phyloP scores from a whole-genome alignment of 371 early-diverging fungal species.

The Lichtheimia hyalospora region DNA sequence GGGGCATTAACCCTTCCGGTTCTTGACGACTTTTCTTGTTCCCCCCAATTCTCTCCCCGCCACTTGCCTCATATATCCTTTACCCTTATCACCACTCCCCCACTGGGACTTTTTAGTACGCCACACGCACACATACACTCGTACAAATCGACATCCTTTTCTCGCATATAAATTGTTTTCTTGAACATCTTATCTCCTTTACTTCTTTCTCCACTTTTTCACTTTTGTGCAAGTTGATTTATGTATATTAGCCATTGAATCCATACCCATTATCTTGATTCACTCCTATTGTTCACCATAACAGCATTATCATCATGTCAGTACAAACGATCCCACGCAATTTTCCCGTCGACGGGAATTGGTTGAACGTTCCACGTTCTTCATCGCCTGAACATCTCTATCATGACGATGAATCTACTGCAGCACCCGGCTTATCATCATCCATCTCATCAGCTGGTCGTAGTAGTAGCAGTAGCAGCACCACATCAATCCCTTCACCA shows the following conservation, averaged over 20 bases:
- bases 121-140: too few species aligned
- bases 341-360: neutral
- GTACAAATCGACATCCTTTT: too few species aligned
- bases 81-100: neutral
- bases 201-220: too few species aligned
- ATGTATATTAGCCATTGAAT: neutral
- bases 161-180: too few species aligned
- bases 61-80: neutral
- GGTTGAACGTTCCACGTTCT: constrained; percentile 6
- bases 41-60: neutral
- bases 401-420: constrained; percentile 2
- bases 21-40: too few species aligned
- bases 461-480: constrained; percentile 17
- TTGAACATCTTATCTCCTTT: too few species aligned
- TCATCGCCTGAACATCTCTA: constrained; percentile 10
- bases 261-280: too few species aligned
- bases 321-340: neutral
- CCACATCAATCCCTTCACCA: constrained; percentile 15
- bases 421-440: constrained; percentile 12
- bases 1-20: too few species aligned
- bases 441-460: constrained; percentile 18
- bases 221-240: too few species aligned
- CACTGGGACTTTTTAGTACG: too few species aligned
- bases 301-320: neutral
- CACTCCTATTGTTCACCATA: too few species aligned